Base-by-base conservation (phyloP, 2,329 filamentous ascomycete genomes). In the Xylaria sp. region DNA sequence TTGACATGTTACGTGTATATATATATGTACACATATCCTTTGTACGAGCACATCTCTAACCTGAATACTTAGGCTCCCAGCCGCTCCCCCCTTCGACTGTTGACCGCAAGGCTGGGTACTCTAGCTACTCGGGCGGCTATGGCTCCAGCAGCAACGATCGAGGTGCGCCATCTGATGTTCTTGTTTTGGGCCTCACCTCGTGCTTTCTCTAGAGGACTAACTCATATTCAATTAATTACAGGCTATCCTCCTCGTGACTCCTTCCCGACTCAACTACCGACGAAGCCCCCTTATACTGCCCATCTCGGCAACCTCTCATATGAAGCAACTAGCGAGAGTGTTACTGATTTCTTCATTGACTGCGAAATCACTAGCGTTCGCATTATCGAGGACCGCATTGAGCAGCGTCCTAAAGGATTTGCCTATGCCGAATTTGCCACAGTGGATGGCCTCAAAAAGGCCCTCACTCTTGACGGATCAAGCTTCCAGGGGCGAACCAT, bases 241-340 rank as follows among this genome's bases (percentile, higher is more conserved):
- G 85, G 82, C 67, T 90, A 86, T 72, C 80, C 83, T 64, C 75
- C 79, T 67, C 90, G 92, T 76, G 92, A 97, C 74, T 84, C 89
- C 70, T 87, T 92, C 59, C 93, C 93, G 25, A 77, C 79, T 69
- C 75, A 76, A 56, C 86, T 99, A 56, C 95, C 95, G 58, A 90
- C 91, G 67, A 93, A 92, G 80, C 95, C 96, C 62, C 95, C 95
- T 11, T 99, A 88, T 79, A 99, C 95, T 62, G 94, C 93, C 66
- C 95, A 99, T 80, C 85, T 99, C 63, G 95, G 95, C 73, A 99
- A 99, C 76, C 86, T 99, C 63, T 95, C 94, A 51, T 99, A 97
- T 79, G 94, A 99, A 75, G 91, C 93, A 58, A 95, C 91, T 55
- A 85, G 87, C 67, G 90, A 88, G 69, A 90, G 93, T 72, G 89